Evolutionary conservation across 2,329 filamentous ascomycete species (phyloP), one percentile per base, ranked within the genome.

Genomic region (Tolypocladium sp.): DNA sequence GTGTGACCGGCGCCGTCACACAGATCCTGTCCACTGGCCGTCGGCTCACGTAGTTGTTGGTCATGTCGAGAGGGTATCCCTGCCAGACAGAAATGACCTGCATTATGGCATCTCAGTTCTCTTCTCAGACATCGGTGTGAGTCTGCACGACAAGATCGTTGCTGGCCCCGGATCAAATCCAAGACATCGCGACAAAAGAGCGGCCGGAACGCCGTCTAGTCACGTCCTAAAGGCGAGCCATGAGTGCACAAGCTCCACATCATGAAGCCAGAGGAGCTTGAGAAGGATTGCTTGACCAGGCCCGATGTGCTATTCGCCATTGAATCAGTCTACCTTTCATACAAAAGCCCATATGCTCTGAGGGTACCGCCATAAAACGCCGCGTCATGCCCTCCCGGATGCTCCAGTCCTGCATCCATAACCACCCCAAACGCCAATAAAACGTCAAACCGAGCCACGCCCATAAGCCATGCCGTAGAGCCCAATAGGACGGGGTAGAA

Each of bases 301-400:
- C 20, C 49, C 30, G 10, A 22, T 8, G 9, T 10, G 20, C 9
- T 25, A 2, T 8, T 46, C 6, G 13, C 22, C 46, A 30, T 51
- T 51, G 46, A 37, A 37, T 53, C 49, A 52, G 17, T 52, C 49
- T 51, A 51, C 46, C 46, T 51, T 22, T 3, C n/a, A n/a, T n/a
- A 51, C 20, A 3, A 20, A 30, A 20, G 2, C 35, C 25, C 17
- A 42, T 15, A 12, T 17, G 13, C 37, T 17, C 25, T 12, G 22
- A 25, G 38, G 25, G 22, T 30, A 13, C n/a, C 10, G 41, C 49
- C 55, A 49, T 38, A 25, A 54, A 60, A 60, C 62, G 60, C 58
- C 58, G 27, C 46, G 37, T 40, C 37, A 58, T 58, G 57, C 53
- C 51, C 57, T 22, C 46, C 17, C 27, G 30, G 38, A 42, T 30